These are phyloP conservation scores for Cordyceps pruinosa DNA, from an alignment of 2,329 filamentous ascomycete species.

Conservation along the genomic window DNA sequence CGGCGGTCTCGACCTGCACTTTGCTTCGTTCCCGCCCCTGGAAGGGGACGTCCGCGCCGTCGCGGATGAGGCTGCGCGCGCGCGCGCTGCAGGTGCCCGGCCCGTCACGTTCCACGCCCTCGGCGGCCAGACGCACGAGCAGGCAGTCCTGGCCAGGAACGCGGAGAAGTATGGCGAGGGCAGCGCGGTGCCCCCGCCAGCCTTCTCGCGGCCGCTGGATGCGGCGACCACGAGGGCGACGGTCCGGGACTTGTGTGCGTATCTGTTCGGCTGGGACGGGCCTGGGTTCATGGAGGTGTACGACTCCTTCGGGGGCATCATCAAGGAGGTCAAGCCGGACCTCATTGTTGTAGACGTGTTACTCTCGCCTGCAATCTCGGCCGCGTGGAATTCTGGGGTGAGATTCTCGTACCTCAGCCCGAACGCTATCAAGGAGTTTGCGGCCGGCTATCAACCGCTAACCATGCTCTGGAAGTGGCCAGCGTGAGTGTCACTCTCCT, in stretches of 20 bases:
- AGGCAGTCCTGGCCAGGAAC: constrained; percentile 11
- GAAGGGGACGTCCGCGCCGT: constrained; percentile 16
- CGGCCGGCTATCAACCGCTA: constrained; percentile 31
- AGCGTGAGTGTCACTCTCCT: constrained; percentile 23
- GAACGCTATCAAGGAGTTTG: constrained; percentile 37
- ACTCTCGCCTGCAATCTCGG: constrained; percentile 37
- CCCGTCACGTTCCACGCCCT: constrained; percentile 25
- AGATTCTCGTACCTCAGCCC: constrained; percentile 35
- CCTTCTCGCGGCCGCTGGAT: constrained; percentile 13
- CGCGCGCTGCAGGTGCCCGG: constrained; percentile 1
- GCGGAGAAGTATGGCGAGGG: background rate
- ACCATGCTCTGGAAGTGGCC: constrained; percentile 31
- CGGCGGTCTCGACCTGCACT: constrained; percentile 33
- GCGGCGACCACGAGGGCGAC: constrained; percentile 22
- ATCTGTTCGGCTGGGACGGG: constrained; percentile 18
- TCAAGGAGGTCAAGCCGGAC: constrained; percentile 31
- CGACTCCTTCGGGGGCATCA: constrained; percentile 29
- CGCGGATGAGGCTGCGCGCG: constrained; percentile 8
- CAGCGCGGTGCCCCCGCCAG: constrained; percentile 4
- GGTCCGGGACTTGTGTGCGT: constrained; percentile 25
- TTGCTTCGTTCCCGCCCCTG: constrained; percentile 35
- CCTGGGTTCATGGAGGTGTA: constrained; percentile 35
- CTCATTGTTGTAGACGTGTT: constrained; percentile 37
- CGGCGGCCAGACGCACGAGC: constrained; percentile 15
- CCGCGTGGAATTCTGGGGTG: constrained; percentile 28